Evolutionary conservation across 2,329 filamentous ascomycete species (phyloP).

Genomic region (Ophiostoma australiae): DNA sequence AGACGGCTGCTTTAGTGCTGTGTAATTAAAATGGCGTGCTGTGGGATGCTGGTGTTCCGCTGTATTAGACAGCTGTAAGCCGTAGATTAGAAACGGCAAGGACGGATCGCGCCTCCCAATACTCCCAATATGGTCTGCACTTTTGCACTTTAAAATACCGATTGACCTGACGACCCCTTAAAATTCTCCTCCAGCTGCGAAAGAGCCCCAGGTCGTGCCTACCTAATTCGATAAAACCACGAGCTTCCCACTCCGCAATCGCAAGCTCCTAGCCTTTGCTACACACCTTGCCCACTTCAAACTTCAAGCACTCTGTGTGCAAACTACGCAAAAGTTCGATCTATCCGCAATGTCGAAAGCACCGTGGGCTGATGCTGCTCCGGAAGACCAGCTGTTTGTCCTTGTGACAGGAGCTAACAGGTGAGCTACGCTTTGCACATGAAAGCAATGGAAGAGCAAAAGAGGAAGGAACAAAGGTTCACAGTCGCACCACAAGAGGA

Average conservation of each 20-base stretch:
- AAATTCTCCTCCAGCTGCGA: not conserved
- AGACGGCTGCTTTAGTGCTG: not conserved
- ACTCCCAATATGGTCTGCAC: too few relatives aligned
- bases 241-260: not conserved
- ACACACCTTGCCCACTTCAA: not conserved
- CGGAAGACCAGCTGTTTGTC: constrained; percentile 52
- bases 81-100: not conserved
- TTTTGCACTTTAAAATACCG: not conserved
- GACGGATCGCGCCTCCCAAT: not conserved
- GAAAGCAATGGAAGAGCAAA: not conserved
- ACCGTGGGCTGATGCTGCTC: constrained; percentile 36
- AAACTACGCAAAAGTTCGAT: not conserved
- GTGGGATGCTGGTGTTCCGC: not conserved
- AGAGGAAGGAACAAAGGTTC: not conserved
- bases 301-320: not conserved
- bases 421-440: constrained; percentile 42
- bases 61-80: not conserved
- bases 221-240: not conserved
- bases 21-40: not conserved
- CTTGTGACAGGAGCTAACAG: constrained; percentile 84
- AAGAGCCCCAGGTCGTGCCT: constrained; percentile 5
- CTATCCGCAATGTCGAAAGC: constrained; percentile 22
- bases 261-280: not conserved
- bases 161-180: constrained; percentile 1
- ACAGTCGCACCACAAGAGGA: not conserved